Evolutionary conservation across 2,329 filamentous ascomycete species (phyloP), one percentile per base, ranked within the genome.

Genomic region (Xylariales sp.): DNA sequence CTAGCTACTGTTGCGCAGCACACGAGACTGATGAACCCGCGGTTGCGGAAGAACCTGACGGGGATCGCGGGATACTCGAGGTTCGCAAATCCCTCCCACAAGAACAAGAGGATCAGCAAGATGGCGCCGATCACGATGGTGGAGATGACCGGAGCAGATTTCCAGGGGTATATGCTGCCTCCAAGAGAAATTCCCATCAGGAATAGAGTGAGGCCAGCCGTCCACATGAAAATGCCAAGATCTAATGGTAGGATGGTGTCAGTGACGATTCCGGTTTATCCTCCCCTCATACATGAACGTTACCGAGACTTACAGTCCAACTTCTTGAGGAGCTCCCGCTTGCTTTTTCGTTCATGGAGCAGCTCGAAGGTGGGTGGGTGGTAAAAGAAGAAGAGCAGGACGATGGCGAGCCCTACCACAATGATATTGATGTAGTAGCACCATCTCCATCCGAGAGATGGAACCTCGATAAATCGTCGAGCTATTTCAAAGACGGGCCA

Each of bases 101-200:
- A 19, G 14, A 66, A 59, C 13, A 68, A 57, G 0, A 46, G 51
- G 17, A 65, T 42, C 6, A 68, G 49, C 2, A 58, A 46, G 1
- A 49, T 35, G 4, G 44, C 47, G 4, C 65, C 65, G 15, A 64
- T 45, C 3, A 65, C 40, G 13, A 69, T 54, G 6, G 61, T 56
- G 2, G 54, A 53, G 33, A 68, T 63, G 11, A 63, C 61, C 3
- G 59, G 55, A 1, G 59, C 58, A 1, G 62, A 63, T n/a, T 54
- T 60, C 66, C 65, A 69, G 3, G 64, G 57, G 44, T 67, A 67
- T 29, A 64, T 55, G 33, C 46, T 51, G 14, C 66, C 66, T 15
- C 65, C 66, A 53, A 65, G 70, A 17, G 64, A 67, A 38, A 72
- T 55, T 5, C 67, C 68, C 44, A 72, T 64, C 7, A 72, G 53